phyloP scores from a whole-genome alignment of 352 stramenopile genomes.

The Phytophthora citrophthora region DNA sequence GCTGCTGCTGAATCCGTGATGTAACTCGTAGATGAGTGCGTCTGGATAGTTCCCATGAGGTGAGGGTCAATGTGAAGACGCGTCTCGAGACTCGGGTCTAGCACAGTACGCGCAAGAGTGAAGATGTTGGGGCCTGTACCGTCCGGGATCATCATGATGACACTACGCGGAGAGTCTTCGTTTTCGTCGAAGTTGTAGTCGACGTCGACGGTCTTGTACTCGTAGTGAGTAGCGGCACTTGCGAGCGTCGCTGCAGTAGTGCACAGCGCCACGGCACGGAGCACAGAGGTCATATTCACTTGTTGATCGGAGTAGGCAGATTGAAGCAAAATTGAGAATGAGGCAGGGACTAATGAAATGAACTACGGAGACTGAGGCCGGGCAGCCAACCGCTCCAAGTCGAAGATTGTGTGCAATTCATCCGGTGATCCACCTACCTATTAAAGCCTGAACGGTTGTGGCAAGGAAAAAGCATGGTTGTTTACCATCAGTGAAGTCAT shows the following conservation, averaged over 20 bases:
- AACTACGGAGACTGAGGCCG: constrained; percentile 1
- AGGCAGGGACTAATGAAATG: background rate
- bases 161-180: constrained; percentile 43
- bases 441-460: constrained; percentile 9
- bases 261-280: constrained; percentile 10
- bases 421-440: constrained; percentile 13
- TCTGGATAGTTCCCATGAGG: constrained; percentile 64
- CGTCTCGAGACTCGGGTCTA: constrained; percentile 58
- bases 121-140: constrained; percentile 76
- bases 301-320: constrained; percentile 1
- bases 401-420: constrained; percentile 8
- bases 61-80: constrained; percentile 67
- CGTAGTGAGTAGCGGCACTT: constrained; percentile 37
- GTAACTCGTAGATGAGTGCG: constrained; percentile 68
- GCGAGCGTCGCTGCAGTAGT: constrained; percentile 34
- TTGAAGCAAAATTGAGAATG: constrained; percentile 15
- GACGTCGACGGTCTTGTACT: constrained; percentile 73
- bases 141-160: constrained; percentile 83
- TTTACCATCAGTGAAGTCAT: constrained; percentile 8
- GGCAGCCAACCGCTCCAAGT: constrained; percentile 1
- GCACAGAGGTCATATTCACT: constrained; percentile 1
- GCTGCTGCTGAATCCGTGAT: constrained; percentile 70
- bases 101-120: constrained; percentile 58
- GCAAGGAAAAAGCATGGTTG: background rate
- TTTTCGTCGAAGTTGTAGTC: constrained; percentile 68